Conservation (phyloP, 805 yeast genomes). For the Ogataea nakhonphanomensis region DNA sequence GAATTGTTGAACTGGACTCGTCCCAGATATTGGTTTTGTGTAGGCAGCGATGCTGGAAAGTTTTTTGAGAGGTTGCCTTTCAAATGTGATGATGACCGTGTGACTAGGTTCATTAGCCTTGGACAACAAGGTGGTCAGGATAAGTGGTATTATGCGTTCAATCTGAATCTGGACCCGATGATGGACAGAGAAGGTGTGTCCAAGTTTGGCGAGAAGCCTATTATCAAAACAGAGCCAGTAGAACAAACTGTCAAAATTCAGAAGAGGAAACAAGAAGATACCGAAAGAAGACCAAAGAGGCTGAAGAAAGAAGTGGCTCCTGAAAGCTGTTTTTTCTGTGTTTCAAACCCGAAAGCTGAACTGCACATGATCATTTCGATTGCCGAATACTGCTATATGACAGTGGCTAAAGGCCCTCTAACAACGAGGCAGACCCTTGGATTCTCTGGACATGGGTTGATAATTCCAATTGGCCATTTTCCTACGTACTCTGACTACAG, state of each 20-base stretch:
- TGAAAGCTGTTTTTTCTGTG: conserved; percentile 72
- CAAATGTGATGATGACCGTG: conserved; percentile 43
- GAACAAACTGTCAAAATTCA: background rate
- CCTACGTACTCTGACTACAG: conserved; percentile 37
- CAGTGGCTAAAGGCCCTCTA: conserved; percentile 85
- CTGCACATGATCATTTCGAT: conserved; percentile 79
- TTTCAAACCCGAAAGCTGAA: conserved; percentile 73
- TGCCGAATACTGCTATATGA: conserved; percentile 61
- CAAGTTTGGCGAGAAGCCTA: conserved; percentile 16
- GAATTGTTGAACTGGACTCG: conserved; percentile 38
- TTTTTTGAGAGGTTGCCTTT: conserved; percentile 58
- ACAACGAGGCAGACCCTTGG: conserved; percentile 46
- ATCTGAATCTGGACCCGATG: conserved; percentile 32
- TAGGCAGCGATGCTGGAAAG: conserved; percentile 46
- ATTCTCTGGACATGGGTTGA: conserved; percentile 78
- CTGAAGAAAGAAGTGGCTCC: conserved; percentile 46
- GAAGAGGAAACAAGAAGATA: background rate
- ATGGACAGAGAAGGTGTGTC: conserved; percentile 19
- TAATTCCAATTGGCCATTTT: conserved; percentile 75
- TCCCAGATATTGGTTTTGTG: conserved; percentile 69
- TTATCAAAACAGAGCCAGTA: background rate
- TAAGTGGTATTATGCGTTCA: conserved; percentile 78
- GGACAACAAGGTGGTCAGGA: conserved; percentile 53
- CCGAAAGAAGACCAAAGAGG: conserved; percentile 23
- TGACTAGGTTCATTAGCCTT: conserved; percentile 64